These are phyloP conservation scores for Thermomyces lanuginosus DNA, from an alignment of 2,329 filamentous ascomycete genomes.

Conservation along the genomic window DNA sequence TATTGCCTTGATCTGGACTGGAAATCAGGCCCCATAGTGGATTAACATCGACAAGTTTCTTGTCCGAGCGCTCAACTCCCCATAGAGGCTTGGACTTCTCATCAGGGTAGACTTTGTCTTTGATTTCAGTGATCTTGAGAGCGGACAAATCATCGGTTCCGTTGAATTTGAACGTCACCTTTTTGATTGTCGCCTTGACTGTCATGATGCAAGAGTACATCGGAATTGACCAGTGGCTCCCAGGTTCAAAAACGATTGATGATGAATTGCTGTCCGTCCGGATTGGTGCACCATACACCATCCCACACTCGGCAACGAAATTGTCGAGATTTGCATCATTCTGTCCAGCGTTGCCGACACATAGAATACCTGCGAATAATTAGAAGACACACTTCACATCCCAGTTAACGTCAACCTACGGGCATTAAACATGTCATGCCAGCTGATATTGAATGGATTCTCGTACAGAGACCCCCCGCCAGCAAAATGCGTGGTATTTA, in stretches of 20 bases:
- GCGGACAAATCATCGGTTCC: conserved; percentile 21
- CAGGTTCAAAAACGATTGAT: conserved; percentile 25
- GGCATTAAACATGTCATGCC: too few species aligned
- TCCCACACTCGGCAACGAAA: conserved; percentile 24
- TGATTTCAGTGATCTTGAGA: conserved; percentile 20
- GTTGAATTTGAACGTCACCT: conserved; percentile 29
- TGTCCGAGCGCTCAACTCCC: conserved; percentile 22
- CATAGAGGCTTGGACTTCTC: conserved; percentile 19
- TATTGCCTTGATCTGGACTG: conserved; percentile 12
- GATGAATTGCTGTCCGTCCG: conserved; percentile 17
- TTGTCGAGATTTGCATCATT: conserved; percentile 29
- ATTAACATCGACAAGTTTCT: conserved; percentile 11
- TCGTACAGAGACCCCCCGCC: too few species aligned
- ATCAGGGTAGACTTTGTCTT: conserved; percentile 21
- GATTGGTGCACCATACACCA: conserved; percentile 26
- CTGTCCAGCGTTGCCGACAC: conserved; percentile 6
- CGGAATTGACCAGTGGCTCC: conserved; percentile 28
- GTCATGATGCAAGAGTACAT: conserved; percentile 31
- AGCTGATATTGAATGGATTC: too few species aligned
- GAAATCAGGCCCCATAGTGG: conserved; percentile 30
- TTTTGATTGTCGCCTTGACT: conserved; percentile 31
- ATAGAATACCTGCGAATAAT: conserved; percentile 3
- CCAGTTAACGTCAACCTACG: too few species aligned
- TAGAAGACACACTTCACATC: too few species aligned
- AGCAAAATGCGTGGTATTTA: too few species aligned